A percentile compares a stretch with the other conserved stretches of the same genome.
Evolutionary conservation across 2,329 filamentous ascomycete species (phyloP).

Genomic region (Helminthosporium solani): DNA sequence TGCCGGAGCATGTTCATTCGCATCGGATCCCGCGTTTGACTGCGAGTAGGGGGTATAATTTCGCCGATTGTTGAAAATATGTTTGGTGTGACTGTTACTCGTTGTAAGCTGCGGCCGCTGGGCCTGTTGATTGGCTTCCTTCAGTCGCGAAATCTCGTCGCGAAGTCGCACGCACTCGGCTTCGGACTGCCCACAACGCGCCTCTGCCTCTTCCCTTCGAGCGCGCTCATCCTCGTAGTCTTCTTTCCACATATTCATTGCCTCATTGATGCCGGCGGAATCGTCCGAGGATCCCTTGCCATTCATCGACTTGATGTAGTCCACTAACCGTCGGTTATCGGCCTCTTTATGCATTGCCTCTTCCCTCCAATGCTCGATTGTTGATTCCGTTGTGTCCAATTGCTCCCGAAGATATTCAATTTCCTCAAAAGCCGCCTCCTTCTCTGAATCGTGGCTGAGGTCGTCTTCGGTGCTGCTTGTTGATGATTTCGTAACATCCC

Average conservation of each 20-base stretch:
- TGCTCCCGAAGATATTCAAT: constrained; percentile 80
- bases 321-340: constrained; percentile 82
- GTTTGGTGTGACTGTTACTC: constrained; percentile 41
- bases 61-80: constrained; percentile 42
- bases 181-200: constrained; percentile 82
- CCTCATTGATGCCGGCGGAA: constrained; percentile 42
- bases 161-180: constrained; percentile 82
- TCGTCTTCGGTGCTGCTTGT: constrained; percentile 53
- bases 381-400: constrained; percentile 77
- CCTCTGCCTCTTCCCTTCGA: constrained; percentile 83
- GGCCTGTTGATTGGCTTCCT: constrained; percentile 43
- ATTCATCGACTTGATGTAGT: constrained; percentile 69
- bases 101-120: constrained; percentile 38
- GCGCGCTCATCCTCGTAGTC: constrained; percentile 89
- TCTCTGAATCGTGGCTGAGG: constrained; percentile 55
- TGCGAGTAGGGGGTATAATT: constrained; percentile 41
- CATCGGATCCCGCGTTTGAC: constrained; percentile 44
- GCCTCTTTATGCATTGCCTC: constrained; percentile 77
- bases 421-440: constrained; percentile 73
- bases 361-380: constrained; percentile 78
- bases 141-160: constrained; percentile 77
- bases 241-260: constrained; percentile 85
- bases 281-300: constrained; percentile 44
- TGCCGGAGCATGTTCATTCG: constrained; percentile 32
- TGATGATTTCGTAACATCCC: constrained; percentile 47